A percentile compares a stretch with the other conserved stretches of the same genome.
phyloP scores from a whole-genome alignment of 2,329 filamentous ascomycete species.

The Monilinia aucupariae region DNA sequence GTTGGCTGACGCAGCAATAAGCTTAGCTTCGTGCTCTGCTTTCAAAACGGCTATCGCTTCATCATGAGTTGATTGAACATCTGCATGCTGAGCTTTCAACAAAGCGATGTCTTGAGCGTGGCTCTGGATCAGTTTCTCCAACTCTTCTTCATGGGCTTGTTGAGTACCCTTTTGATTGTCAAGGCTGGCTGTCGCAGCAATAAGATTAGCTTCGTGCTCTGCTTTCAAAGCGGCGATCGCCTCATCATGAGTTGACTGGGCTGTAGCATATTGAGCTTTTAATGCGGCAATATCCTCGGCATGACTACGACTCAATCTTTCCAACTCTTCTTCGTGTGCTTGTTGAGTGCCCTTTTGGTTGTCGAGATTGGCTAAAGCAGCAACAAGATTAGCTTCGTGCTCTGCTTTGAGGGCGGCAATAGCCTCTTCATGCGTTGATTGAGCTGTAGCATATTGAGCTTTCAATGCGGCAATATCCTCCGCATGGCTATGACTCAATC shows the following conservation, averaged over 20 bases:
- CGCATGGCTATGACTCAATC: slow-evolving; percentile 50
- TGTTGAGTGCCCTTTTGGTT: slow-evolving; percentile 38
- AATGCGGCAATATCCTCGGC: slow-evolving; percentile 40
- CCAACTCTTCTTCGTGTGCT: slow-evolving; percentile 45
- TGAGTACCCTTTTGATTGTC: slow-evolving; percentile 35
- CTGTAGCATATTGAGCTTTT: slow-evolving; percentile 42
- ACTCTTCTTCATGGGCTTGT: slow-evolving; percentile 44
- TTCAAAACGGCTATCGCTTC: slow-evolving; percentile 40
- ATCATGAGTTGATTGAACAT: slow-evolving; percentile 45
- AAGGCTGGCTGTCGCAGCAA: not conserved
- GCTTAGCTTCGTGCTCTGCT: slow-evolving; percentile 39
- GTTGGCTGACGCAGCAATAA: not conserved
- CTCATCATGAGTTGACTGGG: slow-evolving; percentile 46
- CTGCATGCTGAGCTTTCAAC: slow-evolving; percentile 40
- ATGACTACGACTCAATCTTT: slow-evolving; percentile 50
- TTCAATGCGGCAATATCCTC: slow-evolving; percentile 40
- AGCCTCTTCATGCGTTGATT: slow-evolving; percentile 53
- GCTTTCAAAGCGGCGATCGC: slow-evolving; percentile 39
- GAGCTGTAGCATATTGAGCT: slow-evolving; percentile 42
- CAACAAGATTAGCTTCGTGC: not conserved
- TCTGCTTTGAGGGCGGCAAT: slow-evolving; percentile 35
- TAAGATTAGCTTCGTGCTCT: slow-evolving; percentile 37
- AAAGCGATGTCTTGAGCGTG: slow-evolving; percentile 41
- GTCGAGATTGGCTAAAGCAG: not conserved
- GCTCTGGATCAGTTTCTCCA: slow-evolving; percentile 49